A percentile compares a stretch with the other conserved stretches of the same genome.
These are phyloP conservation scores for Closterium sp. DNA, from an alignment of 139 green algal species.

Conservation along the genomic window DNA sequence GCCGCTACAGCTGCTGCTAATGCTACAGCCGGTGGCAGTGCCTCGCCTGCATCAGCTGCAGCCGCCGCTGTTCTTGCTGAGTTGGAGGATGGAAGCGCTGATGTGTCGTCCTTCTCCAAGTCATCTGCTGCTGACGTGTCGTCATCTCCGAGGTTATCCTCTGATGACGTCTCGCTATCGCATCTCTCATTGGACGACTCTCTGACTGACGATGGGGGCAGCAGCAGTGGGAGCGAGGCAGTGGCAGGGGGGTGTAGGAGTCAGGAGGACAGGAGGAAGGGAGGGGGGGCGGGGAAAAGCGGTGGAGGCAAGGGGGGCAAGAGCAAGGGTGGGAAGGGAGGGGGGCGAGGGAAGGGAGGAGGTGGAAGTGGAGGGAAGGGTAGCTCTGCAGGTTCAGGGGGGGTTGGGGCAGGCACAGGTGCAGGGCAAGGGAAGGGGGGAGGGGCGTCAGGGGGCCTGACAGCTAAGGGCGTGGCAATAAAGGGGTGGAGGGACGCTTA, in stretches of 20 bases:
- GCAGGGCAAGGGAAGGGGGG: neutral
- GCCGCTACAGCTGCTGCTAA: neutral
- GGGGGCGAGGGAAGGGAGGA: neutral
- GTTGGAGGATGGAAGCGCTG: neutral
- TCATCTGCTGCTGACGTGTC: neutral
- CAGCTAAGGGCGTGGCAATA: neutral
- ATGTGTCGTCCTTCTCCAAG: neutral
- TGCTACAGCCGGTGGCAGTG: neutral
- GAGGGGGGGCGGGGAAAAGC: neutral
- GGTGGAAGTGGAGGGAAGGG: neutral
- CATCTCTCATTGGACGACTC: neutral
- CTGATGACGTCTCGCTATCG: neutral
- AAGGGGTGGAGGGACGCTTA: constrained; percentile 81
- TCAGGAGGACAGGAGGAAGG: neutral
- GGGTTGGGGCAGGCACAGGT: neutral
- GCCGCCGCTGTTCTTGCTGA: neutral
- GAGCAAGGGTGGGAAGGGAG: neutral
- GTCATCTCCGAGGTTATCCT: neutral
- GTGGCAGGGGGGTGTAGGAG: neutral
- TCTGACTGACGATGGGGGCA: neutral
- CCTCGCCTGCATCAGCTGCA: neutral
- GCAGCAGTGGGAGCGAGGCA: neutral
- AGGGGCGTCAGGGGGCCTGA: neutral
- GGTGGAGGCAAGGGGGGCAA: neutral
- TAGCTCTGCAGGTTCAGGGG: neutral